A percentile compares a stretch with the other conserved stretches of the same genome.
Conservation (phyloP, 2,329 filamentous ascomycete species). For the Cladophialophora psammophila region DNA sequence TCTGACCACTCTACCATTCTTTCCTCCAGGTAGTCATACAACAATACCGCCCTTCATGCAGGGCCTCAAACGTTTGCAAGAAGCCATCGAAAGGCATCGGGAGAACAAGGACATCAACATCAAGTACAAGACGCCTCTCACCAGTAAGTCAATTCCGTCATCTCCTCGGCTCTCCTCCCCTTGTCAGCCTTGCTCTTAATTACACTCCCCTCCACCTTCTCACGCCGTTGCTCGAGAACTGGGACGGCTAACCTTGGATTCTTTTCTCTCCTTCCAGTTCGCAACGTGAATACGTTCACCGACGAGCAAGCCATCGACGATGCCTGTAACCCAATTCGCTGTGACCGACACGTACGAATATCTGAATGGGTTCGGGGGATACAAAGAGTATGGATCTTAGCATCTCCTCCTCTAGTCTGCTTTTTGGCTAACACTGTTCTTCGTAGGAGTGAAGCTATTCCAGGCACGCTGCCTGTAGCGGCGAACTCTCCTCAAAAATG, state of each 20-base stretch:
- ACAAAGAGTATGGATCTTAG: constrained; percentile 70
- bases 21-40: constrained; percentile 31
- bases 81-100: constrained; percentile 40
- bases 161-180: constrained; percentile 16
- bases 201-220: not conserved
- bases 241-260: constrained; percentile 5
- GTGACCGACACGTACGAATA: constrained; percentile 75
- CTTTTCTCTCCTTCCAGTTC: constrained; percentile 27
- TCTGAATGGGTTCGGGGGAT: constrained; percentile 77
- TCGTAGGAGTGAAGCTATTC: constrained; percentile 74
- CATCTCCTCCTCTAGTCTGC: not conserved
- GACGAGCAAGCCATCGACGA: constrained; percentile 48
- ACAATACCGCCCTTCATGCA: constrained; percentile 39
- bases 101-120: constrained; percentile 43
- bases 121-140: constrained; percentile 43
- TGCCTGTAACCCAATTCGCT: constrained; percentile 71
- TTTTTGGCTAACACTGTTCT: constrained; percentile 9
- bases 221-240: not conserved
- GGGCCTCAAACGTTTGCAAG: constrained; percentile 39
- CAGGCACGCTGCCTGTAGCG: constrained; percentile 75
- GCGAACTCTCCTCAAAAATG: constrained; percentile 85
- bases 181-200: constrained; percentile 5
- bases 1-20: constrained; percentile 23
- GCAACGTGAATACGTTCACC: constrained; percentile 41
- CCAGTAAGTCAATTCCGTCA: constrained; percentile 33